A percentile compares a stretch with the other conserved stretches of the same genome.
These are phyloP conservation scores for Talaromyces sp. DNA, from an alignment of 2,329 filamentous ascomycete species.

Conservation along the genomic window DNA sequence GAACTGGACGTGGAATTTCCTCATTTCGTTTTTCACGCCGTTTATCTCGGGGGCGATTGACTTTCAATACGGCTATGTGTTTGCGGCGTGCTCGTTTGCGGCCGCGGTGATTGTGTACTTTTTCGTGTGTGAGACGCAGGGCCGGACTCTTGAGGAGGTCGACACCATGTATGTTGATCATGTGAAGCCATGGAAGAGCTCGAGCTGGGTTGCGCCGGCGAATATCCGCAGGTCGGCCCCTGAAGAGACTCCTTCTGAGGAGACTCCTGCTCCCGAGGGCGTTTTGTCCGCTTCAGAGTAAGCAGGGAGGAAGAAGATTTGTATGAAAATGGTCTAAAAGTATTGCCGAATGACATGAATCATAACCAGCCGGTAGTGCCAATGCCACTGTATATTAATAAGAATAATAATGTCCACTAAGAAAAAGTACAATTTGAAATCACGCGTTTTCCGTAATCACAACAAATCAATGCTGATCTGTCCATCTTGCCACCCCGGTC, in stretches of 20 bases:
- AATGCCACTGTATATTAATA: not conserved
- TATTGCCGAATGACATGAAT: not conserved
- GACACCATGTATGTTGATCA: slow-evolving; percentile 69
- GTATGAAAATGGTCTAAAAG: not conserved
- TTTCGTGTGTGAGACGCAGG: slow-evolving; percentile 69
- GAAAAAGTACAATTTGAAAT: not conserved
- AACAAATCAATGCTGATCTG: not conserved
- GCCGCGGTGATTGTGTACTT: slow-evolving; percentile 66
- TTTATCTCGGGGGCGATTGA: slow-evolving; percentile 69
- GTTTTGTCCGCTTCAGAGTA: not conserved
- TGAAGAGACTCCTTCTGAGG: not conserved
- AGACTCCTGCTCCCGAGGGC: not conserved
- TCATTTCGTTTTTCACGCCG: slow-evolving; percentile 72
- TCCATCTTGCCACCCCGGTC: not conserved
- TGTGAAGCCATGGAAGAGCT: slow-evolving; percentile 59
- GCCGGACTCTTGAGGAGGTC: slow-evolving; percentile 69
- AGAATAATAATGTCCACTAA: not conserved
- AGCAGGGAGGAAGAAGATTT: not conserved
- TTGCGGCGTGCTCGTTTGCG: slow-evolving; percentile 64
- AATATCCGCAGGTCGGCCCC: not conserved
- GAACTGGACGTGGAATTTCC: slow-evolving; percentile 75
- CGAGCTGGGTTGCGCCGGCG: slow-evolving; percentile 40
- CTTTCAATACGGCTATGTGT: slow-evolving; percentile 72
- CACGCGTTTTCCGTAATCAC: not conserved
- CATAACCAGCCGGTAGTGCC: not conserved